Conservation (phyloP, 768 basidiomycete species). For the Cyathus striatus region DNA sequence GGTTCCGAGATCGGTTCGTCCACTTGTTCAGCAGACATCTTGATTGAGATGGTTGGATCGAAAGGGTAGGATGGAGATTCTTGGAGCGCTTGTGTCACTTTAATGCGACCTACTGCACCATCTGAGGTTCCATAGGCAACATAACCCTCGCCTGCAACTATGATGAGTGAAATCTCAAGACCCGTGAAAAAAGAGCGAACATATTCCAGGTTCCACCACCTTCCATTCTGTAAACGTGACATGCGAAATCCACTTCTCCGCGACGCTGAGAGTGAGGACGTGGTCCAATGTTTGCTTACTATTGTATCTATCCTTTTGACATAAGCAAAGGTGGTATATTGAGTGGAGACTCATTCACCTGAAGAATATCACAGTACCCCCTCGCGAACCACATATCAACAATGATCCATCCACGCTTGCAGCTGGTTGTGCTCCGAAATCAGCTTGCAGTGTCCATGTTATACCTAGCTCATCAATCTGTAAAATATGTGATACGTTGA, state of each 20-base stretch:
- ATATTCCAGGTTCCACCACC: slow-evolving; percentile 34
- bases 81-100: slow-evolving; percentile 42
- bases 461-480: slow-evolving; percentile 41
- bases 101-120: slow-evolving; percentile 54
- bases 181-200: slow-evolving; percentile 11
- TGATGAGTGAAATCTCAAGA: not conserved
- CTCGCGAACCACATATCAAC: slow-evolving; percentile 64
- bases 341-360: not conserved
- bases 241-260: slow-evolving; percentile 61
- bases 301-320: not conserved
- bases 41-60: slow-evolving; percentile 27
- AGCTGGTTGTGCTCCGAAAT: slow-evolving; percentile 47
- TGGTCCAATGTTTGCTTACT: not conserved
- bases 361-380: slow-evolving; percentile 56
- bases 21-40: slow-evolving; percentile 21
- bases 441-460: slow-evolving; percentile 60
- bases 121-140: slow-evolving; percentile 57
- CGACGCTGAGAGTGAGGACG: slow-evolving; percentile 34
- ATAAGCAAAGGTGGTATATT: not conserved
- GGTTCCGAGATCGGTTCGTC: slow-evolving; percentile 21
- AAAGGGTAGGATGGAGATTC: slow-evolving; percentile 20
- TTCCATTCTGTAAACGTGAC: slow-evolving; percentile 59
- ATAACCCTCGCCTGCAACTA: slow-evolving; percentile 43
- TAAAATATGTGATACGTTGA: slow-evolving; percentile 7
- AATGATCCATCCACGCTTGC: slow-evolving; percentile 55